Evolutionary conservation across 1,139 yeast species (phyloP).

Genomic region (Taphrina pruni): DNA sequence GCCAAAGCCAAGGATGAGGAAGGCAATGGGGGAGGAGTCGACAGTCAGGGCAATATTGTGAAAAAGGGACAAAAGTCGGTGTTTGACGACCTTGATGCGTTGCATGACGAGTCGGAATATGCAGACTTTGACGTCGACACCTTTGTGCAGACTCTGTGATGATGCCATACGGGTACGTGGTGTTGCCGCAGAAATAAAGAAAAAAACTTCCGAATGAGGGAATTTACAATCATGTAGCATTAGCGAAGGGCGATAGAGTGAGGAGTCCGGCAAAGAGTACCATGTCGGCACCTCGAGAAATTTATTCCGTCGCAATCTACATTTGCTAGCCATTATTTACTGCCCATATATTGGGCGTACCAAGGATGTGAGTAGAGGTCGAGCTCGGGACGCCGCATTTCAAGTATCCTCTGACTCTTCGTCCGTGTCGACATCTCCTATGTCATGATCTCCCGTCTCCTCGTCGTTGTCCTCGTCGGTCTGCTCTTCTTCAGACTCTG

Average conservation of each 20-base stretch:
- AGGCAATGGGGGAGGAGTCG: slow-evolving; percentile 53
- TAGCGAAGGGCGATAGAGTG: slow-evolving; percentile 6
- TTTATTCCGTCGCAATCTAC: no score
- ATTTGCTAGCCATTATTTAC: no score
- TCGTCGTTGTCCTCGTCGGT: neutral
- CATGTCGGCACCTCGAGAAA: no score
- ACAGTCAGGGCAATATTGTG: slow-evolving; percentile 47
- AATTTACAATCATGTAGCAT: neutral
- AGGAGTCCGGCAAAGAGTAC: neutral
- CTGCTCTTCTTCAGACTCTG: slow-evolving; percentile 43
- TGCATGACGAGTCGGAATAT: slow-evolving; percentile 28
- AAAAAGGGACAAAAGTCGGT: slow-evolving; percentile 51
- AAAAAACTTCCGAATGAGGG: no score
- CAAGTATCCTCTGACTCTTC: neutral
- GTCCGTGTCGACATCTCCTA: slow-evolving; percentile 2
- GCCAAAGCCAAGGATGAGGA: slow-evolving; percentile 48
- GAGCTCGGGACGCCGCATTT: no score
- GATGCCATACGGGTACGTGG: neutral
- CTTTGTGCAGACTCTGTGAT: slow-evolving; percentile 26
- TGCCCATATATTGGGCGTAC: no score
- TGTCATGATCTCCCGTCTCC: slow-evolving; percentile 11
- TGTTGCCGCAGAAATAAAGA: neutral
- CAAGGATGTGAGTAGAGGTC: no score
- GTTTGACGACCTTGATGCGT: slow-evolving; percentile 48
- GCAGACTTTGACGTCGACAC: slow-evolving; percentile 34